These are phyloP conservation scores for Fulvia fulva DNA, from an alignment of 2,329 filamentous ascomycete species.

Conservation along the genomic window DNA sequence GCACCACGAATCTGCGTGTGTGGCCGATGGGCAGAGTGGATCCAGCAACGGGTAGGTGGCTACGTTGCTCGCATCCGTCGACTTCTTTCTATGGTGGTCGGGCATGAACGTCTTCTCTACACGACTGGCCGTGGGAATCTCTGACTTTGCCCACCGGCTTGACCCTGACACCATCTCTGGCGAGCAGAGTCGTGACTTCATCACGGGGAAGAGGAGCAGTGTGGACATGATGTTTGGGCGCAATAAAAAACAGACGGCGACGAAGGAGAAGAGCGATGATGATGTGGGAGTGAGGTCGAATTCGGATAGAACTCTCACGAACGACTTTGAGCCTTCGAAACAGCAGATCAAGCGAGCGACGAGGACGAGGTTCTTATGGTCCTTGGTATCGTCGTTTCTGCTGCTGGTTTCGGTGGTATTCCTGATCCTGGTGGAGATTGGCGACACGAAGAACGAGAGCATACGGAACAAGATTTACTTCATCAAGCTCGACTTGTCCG, in stretches of 20 bases:
- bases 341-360: conserved; percentile 47
- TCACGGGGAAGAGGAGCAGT: not conserved
- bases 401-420: conserved; percentile 75
- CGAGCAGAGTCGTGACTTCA: not conserved
- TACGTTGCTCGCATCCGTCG: not conserved
- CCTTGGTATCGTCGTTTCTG: conserved; percentile 61
- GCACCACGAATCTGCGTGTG: not conserved
- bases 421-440: conserved; percentile 74
- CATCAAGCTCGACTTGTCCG: conserved; percentile 74
- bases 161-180: not conserved
- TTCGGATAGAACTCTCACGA: conserved; percentile 28
- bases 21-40: not conserved
- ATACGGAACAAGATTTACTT: conserved; percentile 73
- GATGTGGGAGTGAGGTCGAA: conserved; percentile 13
- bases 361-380: conserved; percentile 55
- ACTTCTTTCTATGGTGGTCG: not conserved
- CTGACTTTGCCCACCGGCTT: not conserved
- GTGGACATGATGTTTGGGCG: conserved; percentile 31
- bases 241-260: conserved; percentile 20
- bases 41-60: not conserved
- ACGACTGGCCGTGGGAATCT: not conserved
- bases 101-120: not conserved
- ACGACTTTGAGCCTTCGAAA: conserved; percentile 31
- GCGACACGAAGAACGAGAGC: conserved; percentile 60
- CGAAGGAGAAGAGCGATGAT: conserved; percentile 1